A percentile compares a stretch with the other conserved stretches of the same genome.
phyloP scores from a whole-genome alignment of 108 stramenopile species.

The Skeletonema marinoi region DNA sequence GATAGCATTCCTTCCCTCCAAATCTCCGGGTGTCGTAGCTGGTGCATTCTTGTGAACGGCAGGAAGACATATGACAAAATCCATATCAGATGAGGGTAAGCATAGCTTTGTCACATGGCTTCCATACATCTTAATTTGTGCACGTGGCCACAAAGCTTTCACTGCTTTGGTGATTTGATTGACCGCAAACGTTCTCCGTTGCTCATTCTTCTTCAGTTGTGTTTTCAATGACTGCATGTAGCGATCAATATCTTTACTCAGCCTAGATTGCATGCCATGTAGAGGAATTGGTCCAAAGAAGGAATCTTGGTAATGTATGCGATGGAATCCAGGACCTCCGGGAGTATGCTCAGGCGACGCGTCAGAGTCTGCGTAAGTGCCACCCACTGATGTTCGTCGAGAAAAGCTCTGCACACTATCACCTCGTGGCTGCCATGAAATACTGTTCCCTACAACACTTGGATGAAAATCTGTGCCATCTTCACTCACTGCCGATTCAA shows the following conservation, averaged over 20 bases:
- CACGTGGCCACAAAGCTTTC: conserved; percentile 80
- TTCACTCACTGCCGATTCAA: conserved; percentile 68
- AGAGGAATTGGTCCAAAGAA: conserved; percentile 30
- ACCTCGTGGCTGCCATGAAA: conserved; percentile 36
- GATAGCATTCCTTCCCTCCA: conserved; percentile 95
- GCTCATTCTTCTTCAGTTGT: conserved; percentile 63
- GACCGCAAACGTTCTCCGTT: conserved; percentile 50
- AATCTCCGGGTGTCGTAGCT: conserved; percentile 87
- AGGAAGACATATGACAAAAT: conserved; percentile 93
- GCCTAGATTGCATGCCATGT: conserved; percentile 68
- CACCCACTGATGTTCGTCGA: conserved; percentile 56
- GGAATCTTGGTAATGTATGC: conserved; percentile 30
- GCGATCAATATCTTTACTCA: conserved; percentile 65
- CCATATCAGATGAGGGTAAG: conserved; percentile 89
- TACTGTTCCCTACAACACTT: conserved; percentile 28
- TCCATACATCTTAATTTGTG: conserved; percentile 85
- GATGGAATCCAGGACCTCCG: conserved; percentile 23
- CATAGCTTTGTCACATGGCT: conserved; percentile 87
- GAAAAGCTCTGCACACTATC: conserved; percentile 36
- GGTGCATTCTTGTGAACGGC: conserved; percentile 91
- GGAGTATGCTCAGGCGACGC: conserved; percentile 60
- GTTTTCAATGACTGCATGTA: conserved; percentile 51
- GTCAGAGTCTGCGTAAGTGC: conserved; percentile 71
- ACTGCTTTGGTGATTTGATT: conserved; percentile 68
- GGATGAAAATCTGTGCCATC: conserved; percentile 61